phyloP scores from a whole-genome alignment of 306 rosid species.

The Vigna angularis region DNA sequence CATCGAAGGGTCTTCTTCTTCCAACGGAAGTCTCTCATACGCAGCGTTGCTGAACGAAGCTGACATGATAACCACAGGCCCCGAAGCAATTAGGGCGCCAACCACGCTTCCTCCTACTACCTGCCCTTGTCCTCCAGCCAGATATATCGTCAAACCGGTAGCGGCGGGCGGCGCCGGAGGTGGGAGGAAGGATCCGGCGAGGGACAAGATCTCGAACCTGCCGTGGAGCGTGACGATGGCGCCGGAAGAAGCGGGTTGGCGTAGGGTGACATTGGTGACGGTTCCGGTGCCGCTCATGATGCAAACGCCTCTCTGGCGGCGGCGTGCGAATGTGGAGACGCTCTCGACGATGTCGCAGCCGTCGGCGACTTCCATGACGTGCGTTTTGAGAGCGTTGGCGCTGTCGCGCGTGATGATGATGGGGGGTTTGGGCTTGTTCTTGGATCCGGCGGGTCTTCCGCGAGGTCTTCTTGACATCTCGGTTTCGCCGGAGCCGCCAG shows the following conservation, averaged over 20 bases:
- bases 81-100: constrained; percentile 77
- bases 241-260: constrained; percentile 89
- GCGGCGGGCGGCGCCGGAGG: constrained; percentile 96
- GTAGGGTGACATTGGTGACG: constrained; percentile 80
- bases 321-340: constrained; percentile 80
- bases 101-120: constrained; percentile 95
- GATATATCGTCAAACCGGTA: constrained; percentile 78
- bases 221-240: constrained; percentile 88
- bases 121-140: constrained; percentile 95
- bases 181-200: constrained; percentile 83
- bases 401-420: constrained; percentile 96
- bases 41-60: constrained; percentile 99
- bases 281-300: constrained; percentile 95
- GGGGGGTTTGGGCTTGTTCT: constrained; percentile 96
- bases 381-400: constrained; percentile 91
- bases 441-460: constrained; percentile 95
- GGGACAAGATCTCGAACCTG: constrained; percentile 87
- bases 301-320: constrained; percentile 93
- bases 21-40: constrained; percentile 91
- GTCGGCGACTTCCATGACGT: constrained; percentile 92
- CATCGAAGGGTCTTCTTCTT: constrained; percentile 71
- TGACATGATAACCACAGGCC: constrained; percentile 92
- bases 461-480: constrained; percentile 76
- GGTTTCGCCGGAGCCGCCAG: constrained; percentile 49
- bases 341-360: constrained; percentile 89